These are phyloP conservation scores for Clavispora asparagi DNA, from an alignment of 805 yeast genomes.

Conservation along the genomic window DNA sequence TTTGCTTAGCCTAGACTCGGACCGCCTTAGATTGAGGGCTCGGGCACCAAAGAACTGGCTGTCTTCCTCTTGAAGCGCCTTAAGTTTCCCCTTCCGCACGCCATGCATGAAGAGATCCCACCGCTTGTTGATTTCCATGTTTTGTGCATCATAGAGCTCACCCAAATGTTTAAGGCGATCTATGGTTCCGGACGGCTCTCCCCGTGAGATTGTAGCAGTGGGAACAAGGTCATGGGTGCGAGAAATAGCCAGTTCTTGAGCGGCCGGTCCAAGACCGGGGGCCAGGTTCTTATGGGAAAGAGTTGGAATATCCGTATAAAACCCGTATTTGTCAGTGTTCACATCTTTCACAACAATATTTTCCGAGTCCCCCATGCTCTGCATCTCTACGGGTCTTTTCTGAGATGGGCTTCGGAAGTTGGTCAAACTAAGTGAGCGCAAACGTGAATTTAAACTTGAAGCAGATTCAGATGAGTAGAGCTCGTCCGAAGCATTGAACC, in stretches of 20 bases:
- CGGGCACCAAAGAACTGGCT: conserved; percentile 33
- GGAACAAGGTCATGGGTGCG: background rate
- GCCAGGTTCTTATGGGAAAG: background rate
- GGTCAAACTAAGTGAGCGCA: background rate
- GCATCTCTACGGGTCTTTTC: conserved; percentile 42
- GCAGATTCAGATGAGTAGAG: background rate
- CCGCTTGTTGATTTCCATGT: conserved; percentile 29
- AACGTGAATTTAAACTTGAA: background rate
- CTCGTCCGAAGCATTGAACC: conserved; percentile 9
- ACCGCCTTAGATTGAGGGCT: conserved; percentile 29
- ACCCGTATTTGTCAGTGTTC: conserved; percentile 47
- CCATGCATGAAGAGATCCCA: conserved; percentile 45
- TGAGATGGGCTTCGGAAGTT: background rate
- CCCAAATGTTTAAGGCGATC: conserved; percentile 35
- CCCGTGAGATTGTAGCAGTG: background rate
- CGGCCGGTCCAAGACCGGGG: background rate
- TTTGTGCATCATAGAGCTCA: conserved; percentile 40
- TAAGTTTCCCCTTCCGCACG: conserved; percentile 19
- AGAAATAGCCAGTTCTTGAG: background rate
- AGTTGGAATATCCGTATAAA: conserved; percentile 24
- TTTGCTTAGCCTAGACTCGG: conserved; percentile 9
- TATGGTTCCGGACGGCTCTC: conserved; percentile 8
- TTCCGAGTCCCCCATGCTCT: conserved; percentile 14
- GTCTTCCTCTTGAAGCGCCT: conserved; percentile 5
- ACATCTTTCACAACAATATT: conserved; percentile 2